Conservation (phyloP, 75 land plant species). For the Cunninghamia lanceolata region DNA sequence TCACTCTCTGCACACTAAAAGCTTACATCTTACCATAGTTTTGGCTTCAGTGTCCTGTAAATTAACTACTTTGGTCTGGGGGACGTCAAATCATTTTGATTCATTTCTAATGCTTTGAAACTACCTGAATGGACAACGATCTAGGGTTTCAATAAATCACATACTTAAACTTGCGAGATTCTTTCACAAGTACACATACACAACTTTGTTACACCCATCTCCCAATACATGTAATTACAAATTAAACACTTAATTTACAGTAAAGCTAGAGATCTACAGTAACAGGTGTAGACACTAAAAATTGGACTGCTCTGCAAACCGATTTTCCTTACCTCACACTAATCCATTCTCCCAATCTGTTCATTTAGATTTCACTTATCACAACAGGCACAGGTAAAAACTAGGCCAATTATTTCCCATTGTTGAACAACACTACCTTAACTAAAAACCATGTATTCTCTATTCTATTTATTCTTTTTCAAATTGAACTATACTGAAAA, state of each 20-base stretch:
- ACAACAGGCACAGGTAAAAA: neutral
- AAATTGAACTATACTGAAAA: neutral
- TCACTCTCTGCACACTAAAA: too few relatives aligned
- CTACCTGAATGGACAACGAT: neutral
- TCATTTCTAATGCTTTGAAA: neutral
- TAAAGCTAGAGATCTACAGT: neutral
- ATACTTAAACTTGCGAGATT: neutral
- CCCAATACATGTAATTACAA: neutral
- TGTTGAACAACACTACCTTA: neutral
- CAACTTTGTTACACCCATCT: neutral
- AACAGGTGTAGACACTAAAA: too few relatives aligned
- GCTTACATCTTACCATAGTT: neutral
- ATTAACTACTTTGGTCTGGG: neutral
- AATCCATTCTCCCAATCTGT: too few relatives aligned
- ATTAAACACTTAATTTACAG: neutral
- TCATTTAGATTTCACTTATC: too few relatives aligned
- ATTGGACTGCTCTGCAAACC: too few relatives aligned
- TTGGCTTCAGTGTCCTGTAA: neutral
- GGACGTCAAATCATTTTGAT: neutral
- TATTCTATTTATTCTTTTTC: neutral
- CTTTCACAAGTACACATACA: neutral
- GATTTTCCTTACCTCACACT: too few relatives aligned
- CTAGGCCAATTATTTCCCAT: neutral
- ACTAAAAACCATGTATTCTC: neutral
- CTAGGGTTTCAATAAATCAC: neutral